Evolutionary conservation across 2,329 filamentous ascomycete genomes (phyloP).

Genomic region (Penicillium sp.): DNA sequence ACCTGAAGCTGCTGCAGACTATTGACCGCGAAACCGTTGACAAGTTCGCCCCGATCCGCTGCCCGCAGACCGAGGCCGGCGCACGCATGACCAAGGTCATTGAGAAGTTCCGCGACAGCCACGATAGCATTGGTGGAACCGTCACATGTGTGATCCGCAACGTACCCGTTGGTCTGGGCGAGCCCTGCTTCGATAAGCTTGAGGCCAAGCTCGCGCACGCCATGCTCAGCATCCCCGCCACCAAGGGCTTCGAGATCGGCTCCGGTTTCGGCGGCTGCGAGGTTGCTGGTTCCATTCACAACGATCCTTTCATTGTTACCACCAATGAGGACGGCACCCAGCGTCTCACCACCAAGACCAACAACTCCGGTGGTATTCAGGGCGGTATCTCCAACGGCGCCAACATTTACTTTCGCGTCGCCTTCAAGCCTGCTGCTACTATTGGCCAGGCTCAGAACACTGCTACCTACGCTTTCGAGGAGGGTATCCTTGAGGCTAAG

Average conservation of each 20-base stretch:
- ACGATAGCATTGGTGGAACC: constrained; percentile 91
- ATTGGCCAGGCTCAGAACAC: constrained; percentile 88
- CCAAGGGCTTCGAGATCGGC: constrained; percentile 93
- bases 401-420: constrained; percentile 90
- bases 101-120: constrained; percentile 70
- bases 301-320: constrained; percentile 76
- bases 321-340: constrained; percentile 39
- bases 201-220: constrained; percentile 89
- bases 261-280: constrained; percentile 87
- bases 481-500: constrained; percentile 84
- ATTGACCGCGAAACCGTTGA: constrained; percentile 79
- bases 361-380: constrained; percentile 93
- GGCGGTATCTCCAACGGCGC: constrained; percentile 94
- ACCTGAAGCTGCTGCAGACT: constrained; percentile 69
- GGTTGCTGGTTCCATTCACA: constrained; percentile 85
- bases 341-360: constrained; percentile 80
- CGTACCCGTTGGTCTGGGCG: constrained; percentile 79
- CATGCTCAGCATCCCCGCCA: constrained; percentile 93
- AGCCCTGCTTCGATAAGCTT: constrained; percentile 93
- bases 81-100: constrained; percentile 77
- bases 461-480: constrained; percentile 71
- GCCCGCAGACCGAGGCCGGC: constrained; percentile 67
- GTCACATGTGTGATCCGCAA: constrained; percentile 93
- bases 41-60: constrained; percentile 79
- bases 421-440: constrained; percentile 92